Percentiles rank a stretch among this genome's conserved stretches.
These are phyloP conservation scores for Bauhinia variegata DNA, from an alignment of 306 rosid species.

Conservation along the genomic window DNA sequence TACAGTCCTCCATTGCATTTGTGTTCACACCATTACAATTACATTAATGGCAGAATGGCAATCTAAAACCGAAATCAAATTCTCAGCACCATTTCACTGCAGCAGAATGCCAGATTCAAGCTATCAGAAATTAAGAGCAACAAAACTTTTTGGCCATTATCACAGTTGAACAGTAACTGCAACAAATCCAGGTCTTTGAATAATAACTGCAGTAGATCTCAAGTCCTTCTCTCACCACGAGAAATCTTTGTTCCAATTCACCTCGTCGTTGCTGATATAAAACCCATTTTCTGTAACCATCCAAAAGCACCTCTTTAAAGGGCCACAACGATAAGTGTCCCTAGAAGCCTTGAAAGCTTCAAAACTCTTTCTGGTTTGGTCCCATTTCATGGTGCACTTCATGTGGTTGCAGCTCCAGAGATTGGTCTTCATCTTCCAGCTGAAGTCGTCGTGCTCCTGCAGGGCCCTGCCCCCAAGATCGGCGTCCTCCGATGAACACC, in stretches of 20 bases:
- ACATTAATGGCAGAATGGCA: too few relatives aligned
- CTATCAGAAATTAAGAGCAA: too few relatives aligned
- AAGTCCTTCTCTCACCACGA: conserved; percentile 59
- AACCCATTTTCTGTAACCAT: conserved; percentile 74
- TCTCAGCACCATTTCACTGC: too few relatives aligned
- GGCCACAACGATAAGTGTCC: conserved; percentile 61
- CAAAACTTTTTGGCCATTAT: too few relatives aligned
- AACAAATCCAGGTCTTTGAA: too few relatives aligned
- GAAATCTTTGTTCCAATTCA: conserved; percentile 75
- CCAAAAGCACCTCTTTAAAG: conserved; percentile 63
- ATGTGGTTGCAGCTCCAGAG: conserved; percentile 63
- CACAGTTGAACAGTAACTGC: too few relatives aligned
- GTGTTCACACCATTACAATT: too few relatives aligned
- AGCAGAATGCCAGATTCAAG: too few relatives aligned
- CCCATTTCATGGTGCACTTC: conserved; percentile 87
- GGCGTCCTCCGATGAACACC: conserved; percentile 68
- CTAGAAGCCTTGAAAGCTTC: conserved; percentile 77
- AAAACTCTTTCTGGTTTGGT: conserved; percentile 58
- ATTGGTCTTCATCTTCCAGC: conserved; percentile 60
- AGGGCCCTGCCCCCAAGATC: conserved; percentile 85
- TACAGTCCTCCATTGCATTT: too few relatives aligned
- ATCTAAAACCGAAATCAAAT: too few relatives aligned
- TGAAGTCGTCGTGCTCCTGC: conserved; percentile 81
- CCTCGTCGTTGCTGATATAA: conserved; percentile 76
- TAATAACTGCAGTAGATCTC: too few relatives aligned